Percentiles rank a stretch among this genome's conserved stretches.
These are phyloP conservation scores for Candida vaughaniae DNA, from an alignment of 805 yeast species.

Conservation along the genomic window DNA sequence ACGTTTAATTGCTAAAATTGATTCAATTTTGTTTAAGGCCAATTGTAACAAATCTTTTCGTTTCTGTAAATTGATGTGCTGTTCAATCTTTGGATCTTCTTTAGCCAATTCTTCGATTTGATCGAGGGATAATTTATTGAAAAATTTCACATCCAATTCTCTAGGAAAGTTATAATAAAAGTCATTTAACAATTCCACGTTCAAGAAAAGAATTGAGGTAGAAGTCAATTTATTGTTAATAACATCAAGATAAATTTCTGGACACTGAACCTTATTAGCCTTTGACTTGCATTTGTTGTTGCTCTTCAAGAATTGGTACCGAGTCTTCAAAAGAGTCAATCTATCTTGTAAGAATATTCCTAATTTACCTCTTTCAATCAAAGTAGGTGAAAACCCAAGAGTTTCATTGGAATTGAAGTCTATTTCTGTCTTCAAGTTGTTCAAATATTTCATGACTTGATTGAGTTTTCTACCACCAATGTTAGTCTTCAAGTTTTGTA, in stretches of 20 bases:
- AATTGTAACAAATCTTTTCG: slow-evolving; percentile 84
- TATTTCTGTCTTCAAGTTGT: slow-evolving; percentile 37
- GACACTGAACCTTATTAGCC: slow-evolving; percentile 85
- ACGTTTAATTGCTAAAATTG: slow-evolving; percentile 64
- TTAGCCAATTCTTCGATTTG: slow-evolving; percentile 89
- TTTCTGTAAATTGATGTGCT: slow-evolving; percentile 91
- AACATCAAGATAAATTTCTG: slow-evolving; percentile 89
- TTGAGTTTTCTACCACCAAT: slow-evolving; percentile 82
- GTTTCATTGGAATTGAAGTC: slow-evolving; percentile 61
- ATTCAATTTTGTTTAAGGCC: slow-evolving; percentile 82
- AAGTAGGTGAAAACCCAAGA: slow-evolving; percentile 76
- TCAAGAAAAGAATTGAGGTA: slow-evolving; percentile 88
- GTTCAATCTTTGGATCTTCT: slow-evolving; percentile 87
- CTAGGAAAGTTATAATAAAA: slow-evolving; percentile 92
- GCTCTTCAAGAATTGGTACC: slow-evolving; percentile 69
- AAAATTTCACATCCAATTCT: slow-evolving; percentile 77
- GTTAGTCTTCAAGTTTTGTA: slow-evolving; percentile 55
- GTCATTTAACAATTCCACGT: slow-evolving; percentile 91
- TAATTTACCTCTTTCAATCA: slow-evolving; percentile 77
- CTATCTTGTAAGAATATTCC: slow-evolving; percentile 81
- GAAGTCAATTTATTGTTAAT: slow-evolving; percentile 89
- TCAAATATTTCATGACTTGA: slow-evolving; percentile 77
- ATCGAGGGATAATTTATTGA: slow-evolving; percentile 60
- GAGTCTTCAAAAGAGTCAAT: slow-evolving; percentile 62
- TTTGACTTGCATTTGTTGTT: slow-evolving; percentile 74